These are phyloP conservation scores for Schizonepeta tenuifolia DNA, from an alignment of 257 asterid genomes.

Conservation along the genomic window DNA sequence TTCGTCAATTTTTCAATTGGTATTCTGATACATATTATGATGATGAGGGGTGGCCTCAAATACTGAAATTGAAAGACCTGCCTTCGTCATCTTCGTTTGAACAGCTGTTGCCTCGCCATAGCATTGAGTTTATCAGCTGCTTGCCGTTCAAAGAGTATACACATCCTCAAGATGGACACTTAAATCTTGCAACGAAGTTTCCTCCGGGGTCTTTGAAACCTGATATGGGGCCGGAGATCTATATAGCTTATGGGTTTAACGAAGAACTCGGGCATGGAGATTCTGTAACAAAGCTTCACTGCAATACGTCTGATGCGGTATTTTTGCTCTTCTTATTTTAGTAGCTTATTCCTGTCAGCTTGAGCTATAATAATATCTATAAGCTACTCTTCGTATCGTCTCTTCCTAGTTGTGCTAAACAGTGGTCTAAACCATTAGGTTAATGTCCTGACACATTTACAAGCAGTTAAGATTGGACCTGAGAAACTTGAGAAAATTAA, in stretches of 20 bases:
- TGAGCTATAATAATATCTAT: neutral
- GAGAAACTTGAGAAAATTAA: constrained; percentile 1
- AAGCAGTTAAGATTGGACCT: constrained; percentile 36
- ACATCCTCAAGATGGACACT: constrained; percentile 44
- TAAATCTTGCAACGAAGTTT: constrained; percentile 49
- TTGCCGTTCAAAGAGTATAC: constrained; percentile 56
- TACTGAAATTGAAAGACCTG: constrained; percentile 56
- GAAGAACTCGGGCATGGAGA: constrained; percentile 56
- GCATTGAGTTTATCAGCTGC: constrained; percentile 42
- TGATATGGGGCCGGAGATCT: constrained; percentile 57
- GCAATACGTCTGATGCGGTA: constrained; percentile 56
- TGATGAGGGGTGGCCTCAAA: constrained; percentile 41
- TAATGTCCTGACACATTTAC: constrained; percentile 66
- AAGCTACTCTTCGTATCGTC: neutral
- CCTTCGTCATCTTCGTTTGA: constrained; percentile 51
- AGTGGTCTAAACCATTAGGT: constrained; percentile 49
- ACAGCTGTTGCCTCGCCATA: constrained; percentile 48
- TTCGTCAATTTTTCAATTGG: constrained; percentile 40
- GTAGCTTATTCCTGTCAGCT: neutral
- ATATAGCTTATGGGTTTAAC: constrained; percentile 50
- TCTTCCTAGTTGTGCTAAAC: constrained; percentile 1
- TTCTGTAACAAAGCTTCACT: constrained; percentile 55
- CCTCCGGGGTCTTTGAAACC: constrained; percentile 44
- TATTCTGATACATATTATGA: constrained; percentile 42
- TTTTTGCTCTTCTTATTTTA: neutral